These are phyloP conservation scores for Apiospora kogelbergensis DNA, from an alignment of 2,329 filamentous ascomycete genomes.

Conservation along the genomic window DNA sequence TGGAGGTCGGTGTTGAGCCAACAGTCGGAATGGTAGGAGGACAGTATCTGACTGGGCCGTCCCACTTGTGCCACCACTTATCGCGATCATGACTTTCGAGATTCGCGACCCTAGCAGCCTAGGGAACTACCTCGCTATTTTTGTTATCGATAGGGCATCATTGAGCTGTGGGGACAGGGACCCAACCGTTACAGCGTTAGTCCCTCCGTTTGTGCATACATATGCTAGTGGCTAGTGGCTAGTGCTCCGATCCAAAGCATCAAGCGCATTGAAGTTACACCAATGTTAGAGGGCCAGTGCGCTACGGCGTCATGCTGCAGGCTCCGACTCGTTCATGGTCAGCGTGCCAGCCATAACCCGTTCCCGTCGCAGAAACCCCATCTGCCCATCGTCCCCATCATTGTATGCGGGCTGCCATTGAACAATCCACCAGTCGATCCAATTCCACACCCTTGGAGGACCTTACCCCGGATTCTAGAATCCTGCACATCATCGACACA, in stretches of 20 bases:
- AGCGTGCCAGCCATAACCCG: background rate
- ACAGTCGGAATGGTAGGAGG: background rate
- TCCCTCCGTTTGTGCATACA: too few species aligned
- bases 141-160: background rate
- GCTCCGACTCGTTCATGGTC: background rate
- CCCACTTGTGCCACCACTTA: slow-evolving; percentile 1
- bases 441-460: background rate
- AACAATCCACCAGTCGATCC: slow-evolving; percentile 5
- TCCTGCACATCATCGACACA: background rate
- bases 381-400: slow-evolving; percentile 2
- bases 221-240: too few species aligned
- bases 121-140: background rate
- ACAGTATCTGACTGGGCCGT: background rate
- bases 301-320: background rate
- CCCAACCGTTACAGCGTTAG: too few species aligned
- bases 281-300: background rate
- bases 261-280: too few species aligned
- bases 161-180: background rate
- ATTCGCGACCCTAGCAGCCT: background rate
- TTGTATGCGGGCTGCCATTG: slow-evolving; percentile 4
- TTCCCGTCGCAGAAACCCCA: background rate
- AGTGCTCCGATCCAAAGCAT: too few species aligned
- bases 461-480: slow-evolving; percentile 1
- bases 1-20: background rate
- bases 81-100: slow-evolving; percentile 3